These are phyloP conservation scores for Priceomyces haplophilus DNA, from an alignment of 805 yeast species.

Conservation along the genomic window DNA sequence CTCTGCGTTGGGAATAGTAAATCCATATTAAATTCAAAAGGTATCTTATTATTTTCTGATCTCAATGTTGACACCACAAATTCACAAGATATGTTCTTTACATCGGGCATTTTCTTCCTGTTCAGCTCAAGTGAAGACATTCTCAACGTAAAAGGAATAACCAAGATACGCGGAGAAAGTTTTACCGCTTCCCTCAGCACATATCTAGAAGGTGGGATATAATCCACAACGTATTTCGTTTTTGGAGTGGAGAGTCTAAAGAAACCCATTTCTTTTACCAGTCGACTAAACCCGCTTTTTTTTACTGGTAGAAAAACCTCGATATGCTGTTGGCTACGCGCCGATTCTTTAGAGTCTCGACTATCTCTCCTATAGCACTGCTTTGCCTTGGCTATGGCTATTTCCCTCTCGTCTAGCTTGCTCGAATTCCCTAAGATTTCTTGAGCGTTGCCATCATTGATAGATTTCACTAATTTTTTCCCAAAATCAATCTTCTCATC, in stretches of 20 bases:
- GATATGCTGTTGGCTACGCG: conserved; percentile 5
- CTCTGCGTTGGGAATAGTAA: conserved; percentile 24
- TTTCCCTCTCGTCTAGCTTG: conserved; percentile 11
- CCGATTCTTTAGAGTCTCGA: conserved; percentile 8
- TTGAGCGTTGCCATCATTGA: conserved; percentile 4
- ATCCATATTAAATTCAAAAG: conserved; percentile 38
- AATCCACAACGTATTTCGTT: conserved; percentile 15
- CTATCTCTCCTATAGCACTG: conserved; percentile 18
- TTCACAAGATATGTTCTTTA: conserved; percentile 23
- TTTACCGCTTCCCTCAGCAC: conserved; percentile 5
- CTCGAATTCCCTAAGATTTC: conserved; percentile 6
- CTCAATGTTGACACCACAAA: conserved; percentile 30
- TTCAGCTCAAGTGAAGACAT: conserved; percentile 4
- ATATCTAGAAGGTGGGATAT: conserved; percentile 23
- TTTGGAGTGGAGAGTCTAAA: conserved; percentile 17
- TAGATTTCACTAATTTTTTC: conserved; percentile 14
- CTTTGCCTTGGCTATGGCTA: conserved; percentile 17
- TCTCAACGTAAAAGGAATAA: conserved; percentile 13
- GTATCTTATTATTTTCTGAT: conserved; percentile 33
- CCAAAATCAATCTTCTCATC: conserved; percentile 29
- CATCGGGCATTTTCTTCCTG: conserved; percentile 19
- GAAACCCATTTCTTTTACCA: conserved; percentile 10
- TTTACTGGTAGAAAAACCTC: conserved; percentile 12
- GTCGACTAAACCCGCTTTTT: conserved; percentile 14
- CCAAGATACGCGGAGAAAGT: conserved; percentile 20